phyloP scores from a whole-genome alignment of 163 green algal species.

The Scenedesmus sp. region DNA sequence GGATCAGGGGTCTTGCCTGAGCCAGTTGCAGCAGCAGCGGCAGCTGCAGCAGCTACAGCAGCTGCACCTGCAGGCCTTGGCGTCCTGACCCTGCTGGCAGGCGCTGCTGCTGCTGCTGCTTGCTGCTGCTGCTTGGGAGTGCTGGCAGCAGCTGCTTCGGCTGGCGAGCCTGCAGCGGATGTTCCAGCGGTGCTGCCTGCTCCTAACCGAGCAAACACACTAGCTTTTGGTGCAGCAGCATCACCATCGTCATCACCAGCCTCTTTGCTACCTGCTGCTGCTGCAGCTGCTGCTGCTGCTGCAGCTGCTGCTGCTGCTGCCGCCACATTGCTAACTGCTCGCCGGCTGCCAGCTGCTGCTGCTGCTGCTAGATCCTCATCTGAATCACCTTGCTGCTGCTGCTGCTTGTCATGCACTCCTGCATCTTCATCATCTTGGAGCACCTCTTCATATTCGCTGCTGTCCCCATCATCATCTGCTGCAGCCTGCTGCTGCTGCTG shows the following conservation, averaged over 20 bases:
- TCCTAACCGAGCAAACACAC: not conserved
- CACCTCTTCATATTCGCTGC: constrained; percentile 45
- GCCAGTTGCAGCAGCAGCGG: not conserved
- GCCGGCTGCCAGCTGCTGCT: not conserved
- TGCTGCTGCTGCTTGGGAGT: not conserved
- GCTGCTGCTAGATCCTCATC: not conserved
- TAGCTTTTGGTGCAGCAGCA: not conserved
- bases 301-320: not conserved
- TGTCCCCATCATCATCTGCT: not conserved
- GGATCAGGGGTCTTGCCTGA: not conserved
- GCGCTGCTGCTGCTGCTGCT: too few species aligned
- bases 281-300: not conserved
- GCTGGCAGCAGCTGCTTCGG: not conserved
- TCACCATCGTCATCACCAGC: not conserved
- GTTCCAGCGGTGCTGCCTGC: not conserved
- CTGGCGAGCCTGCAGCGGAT: not conserved
- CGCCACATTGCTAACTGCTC: not conserved
- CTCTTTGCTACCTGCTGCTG: constrained; percentile 11
- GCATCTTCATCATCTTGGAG: not conserved
- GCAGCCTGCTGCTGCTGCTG: not conserved
- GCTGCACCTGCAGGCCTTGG: not conserved
- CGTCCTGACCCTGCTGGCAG: not conserved
- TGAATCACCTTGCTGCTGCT: not conserved
- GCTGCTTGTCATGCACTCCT: not conserved
- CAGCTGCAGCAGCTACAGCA: not conserved